Percentiles rank a stretch among this genome's conserved stretches.
Evolutionary conservation across 352 stramenopile genomes (phyloP).

Genomic region (Globisporangium cylindrosporum): DNA sequence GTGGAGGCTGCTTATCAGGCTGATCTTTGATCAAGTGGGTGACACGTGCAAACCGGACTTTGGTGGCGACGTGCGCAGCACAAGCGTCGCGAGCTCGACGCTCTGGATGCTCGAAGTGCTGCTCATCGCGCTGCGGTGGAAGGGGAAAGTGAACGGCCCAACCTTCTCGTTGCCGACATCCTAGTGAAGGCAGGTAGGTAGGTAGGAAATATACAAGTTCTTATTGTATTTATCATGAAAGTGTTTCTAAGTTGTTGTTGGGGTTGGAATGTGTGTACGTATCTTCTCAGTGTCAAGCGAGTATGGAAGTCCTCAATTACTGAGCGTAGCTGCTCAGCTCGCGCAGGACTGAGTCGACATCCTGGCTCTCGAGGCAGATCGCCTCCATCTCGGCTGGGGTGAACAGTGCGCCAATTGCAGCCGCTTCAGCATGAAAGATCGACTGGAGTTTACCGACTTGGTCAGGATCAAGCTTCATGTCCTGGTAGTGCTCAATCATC

Average conservation of each 20-base stretch:
- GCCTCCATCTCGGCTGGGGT: constrained; percentile 42
- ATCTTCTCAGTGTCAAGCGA: not conserved
- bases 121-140: constrained; percentile 57
- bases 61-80: constrained; percentile 43
- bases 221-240: not conserved
- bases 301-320: not conserved
- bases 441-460: constrained; percentile 29
- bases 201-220: not conserved
- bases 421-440: not conserved
- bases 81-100: constrained; percentile 32
- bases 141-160: constrained; percentile 45
- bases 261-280: not conserved
- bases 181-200: not conserved
- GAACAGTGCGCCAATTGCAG: not conserved
- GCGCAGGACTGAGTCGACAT: constrained; percentile 36
- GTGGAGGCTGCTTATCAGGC: constrained; percentile 21
- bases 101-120: constrained; percentile 70
- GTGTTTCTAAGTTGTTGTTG: not conserved
- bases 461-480: constrained; percentile 53
- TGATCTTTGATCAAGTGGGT: constrained; percentile 38
- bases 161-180: constrained; percentile 24
- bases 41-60: constrained; percentile 42
- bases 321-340: not conserved
- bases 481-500: constrained; percentile 29
- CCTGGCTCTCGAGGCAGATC: constrained; percentile 40